Base-by-base conservation (phyloP, 257 asterid species). In the Petrea volubilis region DNA sequence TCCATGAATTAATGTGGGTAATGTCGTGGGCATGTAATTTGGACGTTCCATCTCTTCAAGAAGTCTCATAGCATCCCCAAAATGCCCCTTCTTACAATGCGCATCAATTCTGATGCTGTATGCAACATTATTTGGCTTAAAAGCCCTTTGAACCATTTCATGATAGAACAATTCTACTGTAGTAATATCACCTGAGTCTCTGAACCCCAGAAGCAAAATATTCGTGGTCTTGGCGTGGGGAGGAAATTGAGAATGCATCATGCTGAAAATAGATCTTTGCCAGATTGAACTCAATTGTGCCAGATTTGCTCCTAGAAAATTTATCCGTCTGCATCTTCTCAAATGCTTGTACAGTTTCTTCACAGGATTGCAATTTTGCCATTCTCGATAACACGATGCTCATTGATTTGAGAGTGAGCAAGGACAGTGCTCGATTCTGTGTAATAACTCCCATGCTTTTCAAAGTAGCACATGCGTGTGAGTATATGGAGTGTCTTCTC, bases 401-500 rank as follows among this genome's bases (percentile, higher is more conserved):
- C 88, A 91, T 87, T 10, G 98, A 89, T 75, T 91, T 93, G 34
- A 81, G 85, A 25, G 96, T 87, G 74, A 93, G 88, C 83, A 91
- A 75, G 12, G 86, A 82, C 25, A 94, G 97, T 50, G 69, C 74
- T 82, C 81, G 56, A 91, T 84, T 44, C 73, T 71, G 65, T 78
- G 75, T 70, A 89, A 68, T 5, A 93, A 74, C 72, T 91, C 96
- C 98, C 98, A 93, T 11, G 94, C 94, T 81, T 86, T 86, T 78
- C 84, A 69, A 91, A 91, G 81, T 91, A 91, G 12, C 95, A 92
- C 98, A 93, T 93, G 27, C 97, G 87, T 1, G 95, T 65, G 53
- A 93, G 94, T 79, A 93, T 84, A 68, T 89, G 98, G 62, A 93
- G 89, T 0, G 97, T 87, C 81, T 89, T 89, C 80, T 93, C 98